Percentiles rank a stretch among this genome's conserved stretches.
Evolutionary conservation across 2,329 filamentous ascomycete species (phyloP).

Genomic region (Fusarium incarnatum): DNA sequence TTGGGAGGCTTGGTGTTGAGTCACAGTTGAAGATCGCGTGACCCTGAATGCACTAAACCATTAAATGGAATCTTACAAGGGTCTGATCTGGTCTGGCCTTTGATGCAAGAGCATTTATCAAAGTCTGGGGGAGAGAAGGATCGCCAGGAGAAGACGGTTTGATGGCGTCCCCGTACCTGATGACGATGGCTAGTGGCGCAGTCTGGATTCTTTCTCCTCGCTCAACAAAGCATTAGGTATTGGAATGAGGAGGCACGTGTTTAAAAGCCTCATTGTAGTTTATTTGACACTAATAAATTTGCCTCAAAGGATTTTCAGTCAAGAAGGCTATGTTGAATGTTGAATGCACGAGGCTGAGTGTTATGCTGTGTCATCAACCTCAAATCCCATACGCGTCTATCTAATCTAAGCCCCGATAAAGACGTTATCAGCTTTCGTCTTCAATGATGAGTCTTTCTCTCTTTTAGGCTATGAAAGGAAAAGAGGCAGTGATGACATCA

Average conservation of each 20-base stretch:
- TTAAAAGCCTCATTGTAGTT: not conserved
- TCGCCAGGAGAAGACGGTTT: conserved; percentile 21
- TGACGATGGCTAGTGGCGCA: conserved; percentile 30
- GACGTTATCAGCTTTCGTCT: conserved; percentile 16
- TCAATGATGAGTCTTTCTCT: not conserved
- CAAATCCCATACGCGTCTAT: not conserved
- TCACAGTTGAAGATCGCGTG: conserved; percentile 3
- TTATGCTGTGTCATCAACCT: not conserved
- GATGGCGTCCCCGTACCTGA: conserved; percentile 30
- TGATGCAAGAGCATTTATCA: conserved; percentile 1
- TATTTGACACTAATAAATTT: not conserved
- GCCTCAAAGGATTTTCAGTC: not conserved
- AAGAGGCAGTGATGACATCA: conserved; percentile 12
- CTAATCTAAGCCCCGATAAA: conserved; percentile 9
- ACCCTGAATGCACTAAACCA: not conserved
- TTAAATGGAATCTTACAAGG: conserved; percentile 2
- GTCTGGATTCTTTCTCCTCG: conserved; percentile 20
- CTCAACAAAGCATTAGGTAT: not conserved
- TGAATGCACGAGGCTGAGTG: not conserved
- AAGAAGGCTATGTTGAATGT: not conserved
- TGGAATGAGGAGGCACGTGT: conserved; percentile 5
- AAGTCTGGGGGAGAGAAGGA: conserved; percentile 7
- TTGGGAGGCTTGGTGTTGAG: not conserved
- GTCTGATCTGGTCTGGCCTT: not conserved
- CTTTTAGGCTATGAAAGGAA: conserved; percentile 1